Evolutionary conservation across 345 rosid species (phyloP), one percentile per base, ranked within the genome.

Genomic region (Arabis alpina): DNA sequence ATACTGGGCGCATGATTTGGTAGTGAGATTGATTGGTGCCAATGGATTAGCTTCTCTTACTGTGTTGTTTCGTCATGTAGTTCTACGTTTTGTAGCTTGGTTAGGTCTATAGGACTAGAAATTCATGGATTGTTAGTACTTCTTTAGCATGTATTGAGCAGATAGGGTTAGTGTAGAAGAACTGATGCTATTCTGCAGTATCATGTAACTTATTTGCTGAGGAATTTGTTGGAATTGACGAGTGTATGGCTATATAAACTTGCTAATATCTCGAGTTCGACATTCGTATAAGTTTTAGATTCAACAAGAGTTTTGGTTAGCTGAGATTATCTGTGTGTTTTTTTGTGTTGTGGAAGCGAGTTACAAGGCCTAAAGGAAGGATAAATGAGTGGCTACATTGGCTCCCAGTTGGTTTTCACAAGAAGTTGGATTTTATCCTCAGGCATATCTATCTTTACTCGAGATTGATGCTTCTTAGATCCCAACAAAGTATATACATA

Each of bases 311-410:
- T 4, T 30, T 64, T 54, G 11, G 15, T 67, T 43, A 0, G 27
- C 59, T 75, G 60, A 68, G 32, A 40, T 45, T 36, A 3, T n/a
- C 30, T 54, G 1, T 40, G 2, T 14, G 6, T 23, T 23, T 11
- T 12, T 67, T 39, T 4, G 0, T 0, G 19, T 67, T 5, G 15
- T 56, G 37, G 1, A 85, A 94, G 99, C 81, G 97, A 73, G 93
- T 94, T 66, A 89, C 92, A 9, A 83, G 99, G 73, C 99, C 99
- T 4, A 91, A 87, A 80, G 99, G 97, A 62, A 95, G 99, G 48
- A 45, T 92, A 8, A 82, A 94, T 66, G 98, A 91, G 65, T 91
- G 96, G 96, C 79, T 91, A 2, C 98, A 87, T 64, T 94, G 96
- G 92, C 89, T 94, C 5, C 99, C 99, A 3, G 87, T 94, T 70